These are phyloP conservation scores for Cyberlindnera xishuangbannaensis DNA, from an alignment of 805 yeast species.

Conservation along the genomic window DNA sequence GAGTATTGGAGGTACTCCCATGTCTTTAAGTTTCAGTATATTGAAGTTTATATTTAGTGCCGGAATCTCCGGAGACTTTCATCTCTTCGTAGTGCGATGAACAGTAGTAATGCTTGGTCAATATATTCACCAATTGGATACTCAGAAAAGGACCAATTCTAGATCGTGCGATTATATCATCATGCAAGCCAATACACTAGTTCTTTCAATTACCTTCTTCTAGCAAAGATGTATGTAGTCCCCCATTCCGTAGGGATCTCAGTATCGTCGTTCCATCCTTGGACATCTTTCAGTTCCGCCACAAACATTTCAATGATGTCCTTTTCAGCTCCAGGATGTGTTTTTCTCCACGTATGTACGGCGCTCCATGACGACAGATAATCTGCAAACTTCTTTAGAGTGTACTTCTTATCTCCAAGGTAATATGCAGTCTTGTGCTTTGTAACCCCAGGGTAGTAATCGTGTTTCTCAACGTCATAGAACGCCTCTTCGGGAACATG, in stretches of 20 bases:
- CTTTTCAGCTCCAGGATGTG: conserved; percentile 31
- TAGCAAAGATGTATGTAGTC: conserved; percentile 48
- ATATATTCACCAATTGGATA: too few species aligned
- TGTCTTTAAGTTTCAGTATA: too few species aligned
- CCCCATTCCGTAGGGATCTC: conserved; percentile 46
- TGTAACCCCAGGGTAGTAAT: conserved; percentile 26
- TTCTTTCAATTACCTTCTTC: too few species aligned
- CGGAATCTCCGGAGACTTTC: too few species aligned
- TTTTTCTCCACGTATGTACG: conserved; percentile 50
- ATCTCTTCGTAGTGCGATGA: too few species aligned
- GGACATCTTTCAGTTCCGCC: conserved; percentile 34
- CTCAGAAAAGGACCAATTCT: too few species aligned
- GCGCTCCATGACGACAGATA: conserved; percentile 65
- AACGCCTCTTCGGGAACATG: conserved; percentile 40
- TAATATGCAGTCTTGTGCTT: conserved; percentile 25
- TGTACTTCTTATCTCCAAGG: conserved; percentile 37
- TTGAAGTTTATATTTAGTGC: too few species aligned
- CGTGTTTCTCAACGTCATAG: conserved; percentile 33
- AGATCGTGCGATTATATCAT: too few species aligned
- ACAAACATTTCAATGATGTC: conserved; percentile 47
- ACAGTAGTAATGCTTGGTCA: too few species aligned
- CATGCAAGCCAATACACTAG: too few species aligned
- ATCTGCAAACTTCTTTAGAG: conserved; percentile 40
- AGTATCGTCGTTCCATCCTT: conserved; percentile 42
- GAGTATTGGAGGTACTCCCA: too few species aligned